Percentiles rank a stretch among this genome's conserved stretches.
phyloP scores from a whole-genome alignment of 192 early-diverging fungal species.

The Chytriomyces sp. region DNA sequence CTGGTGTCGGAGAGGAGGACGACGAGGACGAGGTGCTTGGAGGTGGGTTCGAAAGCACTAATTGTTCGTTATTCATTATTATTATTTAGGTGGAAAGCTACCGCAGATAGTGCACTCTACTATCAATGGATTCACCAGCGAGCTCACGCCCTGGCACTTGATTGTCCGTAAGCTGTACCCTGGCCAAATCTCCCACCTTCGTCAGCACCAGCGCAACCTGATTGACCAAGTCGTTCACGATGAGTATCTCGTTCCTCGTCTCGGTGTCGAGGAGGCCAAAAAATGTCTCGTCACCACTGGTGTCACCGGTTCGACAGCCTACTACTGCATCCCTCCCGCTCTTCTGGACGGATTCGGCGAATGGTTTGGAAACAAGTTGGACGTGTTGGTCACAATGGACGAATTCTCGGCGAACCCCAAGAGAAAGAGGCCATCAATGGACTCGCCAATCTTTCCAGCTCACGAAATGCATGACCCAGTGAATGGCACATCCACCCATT shows the following conservation, averaged over 20 bases:
- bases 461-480: too few species aligned
- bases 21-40: not conserved
- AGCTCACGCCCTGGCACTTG: conserved; percentile 14
- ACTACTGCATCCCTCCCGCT: conserved; percentile 9
- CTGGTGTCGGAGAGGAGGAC: not conserved
- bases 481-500: too few species aligned
- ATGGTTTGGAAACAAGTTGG: conserved; percentile 13
- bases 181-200: conserved; percentile 19
- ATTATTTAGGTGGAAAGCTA: not conserved
- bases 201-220: conserved; percentile 8
- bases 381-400: not conserved
- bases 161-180: conserved; percentile 14
- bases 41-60: not conserved
- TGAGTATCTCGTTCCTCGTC: conserved; percentile 14
- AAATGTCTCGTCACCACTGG: not conserved
- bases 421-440: not conserved
- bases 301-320: not conserved
- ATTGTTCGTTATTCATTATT: not conserved
- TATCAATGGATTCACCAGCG: too few species aligned
- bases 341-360: not conserved
- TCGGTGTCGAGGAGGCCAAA: not conserved
- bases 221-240: conserved; percentile 11
- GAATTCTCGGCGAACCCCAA: conserved; percentile 9
- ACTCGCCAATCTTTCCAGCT: not conserved
- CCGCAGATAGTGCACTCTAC: not conserved